Base-by-base conservation (phyloP, 1,139 yeast species). In the Nematodospora anomalae region DNA sequence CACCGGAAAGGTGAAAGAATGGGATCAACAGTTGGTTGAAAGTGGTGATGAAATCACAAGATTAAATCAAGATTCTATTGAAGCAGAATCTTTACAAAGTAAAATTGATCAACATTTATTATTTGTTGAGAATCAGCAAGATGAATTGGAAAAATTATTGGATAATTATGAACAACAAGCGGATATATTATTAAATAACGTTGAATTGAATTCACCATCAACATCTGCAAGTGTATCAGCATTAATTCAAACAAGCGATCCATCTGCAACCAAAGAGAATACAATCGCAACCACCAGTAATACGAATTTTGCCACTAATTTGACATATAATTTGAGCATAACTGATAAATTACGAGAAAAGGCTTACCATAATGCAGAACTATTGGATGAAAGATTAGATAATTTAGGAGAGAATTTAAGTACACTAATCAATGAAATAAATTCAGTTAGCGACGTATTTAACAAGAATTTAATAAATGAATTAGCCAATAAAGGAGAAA, bases 71-170 rank as follows among this genome's bases (percentile, higher is more conserved):
- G 92, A 87, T 45, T 83, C 94, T 1, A 63, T 83, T 24, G 79
- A 79, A 41, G 95, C 96, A 2, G 97, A 90, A 53, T 86, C 85
- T 49, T 77, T 85, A 37, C 97, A 92, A 55, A 71, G 74, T 30
- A 86, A 83, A 49, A 83, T 92, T 35, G 97, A 94, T 51, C 97
- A 89, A 58, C 83, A 89, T 35, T 67, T 94, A 38, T 71, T 81
- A 36, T 90, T 89, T 55, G 86, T 92, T 33, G 95, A 86, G 53
- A 80, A 84, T 49, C 98, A 94, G 56, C 98, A 94, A 56, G 88
- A 85, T 45, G 98, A 92, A 53, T 69, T 92, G 37, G 97, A 90
- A 45, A 71, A 77, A 18, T 72, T 92, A 49, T 74, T 92, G 45
- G 88, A 85, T 48, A 83, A 82, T 45, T 90, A 90, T 54, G 98